phyloP scores from a whole-genome alignment of 31 red algal species.

The Porphyra umbilicalis region DNA sequence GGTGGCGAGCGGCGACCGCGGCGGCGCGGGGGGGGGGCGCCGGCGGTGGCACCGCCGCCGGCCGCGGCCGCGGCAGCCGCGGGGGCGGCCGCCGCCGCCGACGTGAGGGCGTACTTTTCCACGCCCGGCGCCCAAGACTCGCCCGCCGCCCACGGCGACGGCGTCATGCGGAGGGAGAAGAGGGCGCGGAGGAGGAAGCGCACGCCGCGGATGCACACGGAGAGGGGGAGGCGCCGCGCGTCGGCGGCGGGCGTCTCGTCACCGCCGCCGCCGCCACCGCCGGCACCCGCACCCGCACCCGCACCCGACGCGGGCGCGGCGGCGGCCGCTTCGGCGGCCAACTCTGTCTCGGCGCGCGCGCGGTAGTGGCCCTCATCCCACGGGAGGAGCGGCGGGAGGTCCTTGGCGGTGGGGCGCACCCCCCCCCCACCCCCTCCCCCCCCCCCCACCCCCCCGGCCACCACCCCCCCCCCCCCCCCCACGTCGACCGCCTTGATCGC shows the following conservation, averaged over 20 bases:
- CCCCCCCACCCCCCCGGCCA: not conserved
- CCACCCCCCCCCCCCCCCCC: not conserved
- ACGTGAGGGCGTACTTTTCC: not conserved
- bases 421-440: not conserved
- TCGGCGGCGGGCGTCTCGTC: not conserved
- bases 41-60: not conserved
- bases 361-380: not conserved
- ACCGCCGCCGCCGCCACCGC: not conserved
- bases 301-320: not conserved
- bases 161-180: not conserved
- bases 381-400: not conserved
- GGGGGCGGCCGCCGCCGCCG: not conserved
- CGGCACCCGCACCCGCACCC: too few relatives aligned
- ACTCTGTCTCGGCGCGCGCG: not conserved
- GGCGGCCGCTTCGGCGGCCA: not conserved
- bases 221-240: not conserved
- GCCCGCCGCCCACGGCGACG: not conserved
- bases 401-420: too few relatives aligned
- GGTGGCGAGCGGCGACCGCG: not conserved
- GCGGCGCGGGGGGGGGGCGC: not conserved
- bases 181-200: constrained; percentile 1
- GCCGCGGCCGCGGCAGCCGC: not conserved
- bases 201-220: not conserved
- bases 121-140: not conserved
- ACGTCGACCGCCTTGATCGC: not conserved